Base-by-base conservation (phyloP, 2,329 filamentous ascomycete species). In the Phaeosphaeriaceae sp. region DNA sequence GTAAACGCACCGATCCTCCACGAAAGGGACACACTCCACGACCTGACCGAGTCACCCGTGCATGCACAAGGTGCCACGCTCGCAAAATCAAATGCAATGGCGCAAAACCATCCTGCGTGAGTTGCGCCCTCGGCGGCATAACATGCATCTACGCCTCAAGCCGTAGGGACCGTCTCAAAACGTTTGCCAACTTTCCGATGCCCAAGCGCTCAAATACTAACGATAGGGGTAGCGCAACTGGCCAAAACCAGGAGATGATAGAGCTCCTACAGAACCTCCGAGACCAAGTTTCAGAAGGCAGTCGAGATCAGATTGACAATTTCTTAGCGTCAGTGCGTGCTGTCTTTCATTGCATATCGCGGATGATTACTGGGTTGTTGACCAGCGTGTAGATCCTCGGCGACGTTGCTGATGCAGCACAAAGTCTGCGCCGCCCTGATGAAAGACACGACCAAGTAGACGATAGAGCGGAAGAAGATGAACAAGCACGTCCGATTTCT, bases 41-140 rank as follows among this genome's bases (percentile, higher is more conserved):
- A 51, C 68, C 53, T 24, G 54, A 64, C 48, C 60, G 73, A 44
- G 71, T 72, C 6, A 57, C 56, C 24, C 62, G 69, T 24, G 77
- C 77, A 6, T 79, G 77, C 53, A 58, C 72, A 36, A 69, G 60
- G 31, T 79, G 77, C 57, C 69, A 76, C 10, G 58, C 66, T 17
- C 66, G 76, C 21, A 79, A 79, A 55, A 72, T 77, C 58, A 78
- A 75, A 47, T 79, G 76, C 62, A 73, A 74, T 62, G 76, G 76
- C 4, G 61, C 56, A 24, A 69, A 65, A 22, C 76, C 77, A 2
- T 41, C 51, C 21, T 79, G 76, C 60, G 61, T 68, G 11, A 73
- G 76, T 27, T 79, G 77, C 54, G 54, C 54, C 22, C 67, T 71
- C 11, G 68, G 67, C 50, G 54, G 62, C 9, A 41, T 67, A 5